Evolutionary conservation across 257 asterid species (phyloP), one percentile per base, ranked within the genome.

Genomic region (Nicotiana sylvestris): DNA sequence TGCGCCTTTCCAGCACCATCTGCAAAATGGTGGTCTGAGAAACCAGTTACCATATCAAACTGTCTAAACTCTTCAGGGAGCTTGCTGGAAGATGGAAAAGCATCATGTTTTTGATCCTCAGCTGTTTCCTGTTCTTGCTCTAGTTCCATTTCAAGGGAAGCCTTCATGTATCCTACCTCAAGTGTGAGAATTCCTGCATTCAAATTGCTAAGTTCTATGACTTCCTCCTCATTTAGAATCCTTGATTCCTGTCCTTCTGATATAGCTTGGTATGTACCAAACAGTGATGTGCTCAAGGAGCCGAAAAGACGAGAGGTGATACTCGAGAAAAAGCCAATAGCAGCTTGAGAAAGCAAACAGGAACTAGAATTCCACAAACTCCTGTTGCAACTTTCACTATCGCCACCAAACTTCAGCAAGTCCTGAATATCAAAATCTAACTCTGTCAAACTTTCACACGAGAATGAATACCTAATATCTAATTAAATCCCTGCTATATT

Each of bases 1-100:
- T 88, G 91, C 51, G 81, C 90, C 85, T 83, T 92, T 82, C 90
- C 94, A 62, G 92, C 77, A 83, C 83, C 86, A 10, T 86, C 87
- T 55, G 84, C 89, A 80, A 92, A 96, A 90, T 96, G 96, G 91
- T 96, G 99, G 86, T 93, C 98, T 2, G 91, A 91, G 87, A 91
- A 91, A 86, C 86, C 95, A 69, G 46, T 91, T 69, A 93, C 92
- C 93, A 96, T 90, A 85, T 94, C 99, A 90, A 96, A 96, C 86
- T 78, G 94, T 87, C 86, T 66, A 58, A 93, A 94, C 51, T 79
- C 81, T 60, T 82, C 91, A 1, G 64, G 82, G 83, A 49, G 65
- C 86, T 82, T 83, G 89, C 89, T 90, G 76, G 86, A 39, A 56
- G 90, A 85, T 53, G 88, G 53, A 29, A 66, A 77, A 2, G 88